Percentiles rank a stretch among this genome's conserved stretches.
Conservation (phyloP, 306 rosid species). For the Neltuma alba region DNA sequence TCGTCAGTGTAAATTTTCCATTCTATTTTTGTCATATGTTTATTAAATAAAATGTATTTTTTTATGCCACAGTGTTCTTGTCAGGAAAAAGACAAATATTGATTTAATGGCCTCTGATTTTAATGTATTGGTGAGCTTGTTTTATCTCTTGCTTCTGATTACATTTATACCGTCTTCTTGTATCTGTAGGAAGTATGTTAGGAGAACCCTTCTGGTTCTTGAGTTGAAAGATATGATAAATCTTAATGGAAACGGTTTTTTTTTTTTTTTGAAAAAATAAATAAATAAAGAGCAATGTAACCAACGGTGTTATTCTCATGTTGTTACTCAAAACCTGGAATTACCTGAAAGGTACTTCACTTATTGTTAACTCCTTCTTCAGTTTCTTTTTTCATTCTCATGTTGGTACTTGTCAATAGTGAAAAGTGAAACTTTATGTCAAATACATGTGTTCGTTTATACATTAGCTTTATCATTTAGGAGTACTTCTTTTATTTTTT, state of each 20-base stretch:
- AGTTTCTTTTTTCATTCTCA: background rate
- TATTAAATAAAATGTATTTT: background rate
- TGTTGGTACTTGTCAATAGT: background rate
- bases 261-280: background rate
- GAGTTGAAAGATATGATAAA: conserved; percentile 1
- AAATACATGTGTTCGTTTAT: background rate
- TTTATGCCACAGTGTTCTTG: conserved; percentile 57
- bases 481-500: background rate
- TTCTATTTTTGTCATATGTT: conserved; percentile 11
- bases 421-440: background rate
- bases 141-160: conserved; percentile 18
- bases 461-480: background rate
- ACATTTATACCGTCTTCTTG: background rate
- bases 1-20: background rate
- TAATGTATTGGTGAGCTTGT: conserved; percentile 57
- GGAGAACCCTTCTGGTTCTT: conserved; percentile 3
- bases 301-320: background rate
- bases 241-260: background rate
- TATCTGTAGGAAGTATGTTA: background rate
- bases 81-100: conserved; percentile 63
- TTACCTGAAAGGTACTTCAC: background rate
- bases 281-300: conserved; percentile 6
- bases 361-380: background rate
- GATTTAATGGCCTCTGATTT: conserved; percentile 66
- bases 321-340: background rate